Conservation (phyloP, 2,329 filamentous ascomycete species). For the Dactylonectria estremocensis region DNA sequence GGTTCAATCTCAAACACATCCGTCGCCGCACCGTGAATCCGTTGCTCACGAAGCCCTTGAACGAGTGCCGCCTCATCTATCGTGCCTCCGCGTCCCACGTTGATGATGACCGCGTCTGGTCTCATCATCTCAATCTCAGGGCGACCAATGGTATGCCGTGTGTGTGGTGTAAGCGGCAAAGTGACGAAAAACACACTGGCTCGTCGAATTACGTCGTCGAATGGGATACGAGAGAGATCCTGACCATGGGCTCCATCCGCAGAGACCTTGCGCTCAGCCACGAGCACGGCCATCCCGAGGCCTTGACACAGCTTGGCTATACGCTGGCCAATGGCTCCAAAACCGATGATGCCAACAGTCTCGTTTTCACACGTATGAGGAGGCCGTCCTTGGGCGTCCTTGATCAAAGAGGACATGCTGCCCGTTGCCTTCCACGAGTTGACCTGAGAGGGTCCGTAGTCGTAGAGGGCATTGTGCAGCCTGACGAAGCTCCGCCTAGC, state of each 20-base stretch:
- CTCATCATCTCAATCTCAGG: no score
- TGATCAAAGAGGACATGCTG: conserved; percentile 11
- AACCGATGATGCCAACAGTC: conserved; percentile 12
- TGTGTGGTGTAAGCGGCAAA: no score
- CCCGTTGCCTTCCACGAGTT: conserved; percentile 14
- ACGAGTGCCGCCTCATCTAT: no score
- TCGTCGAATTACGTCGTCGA: background rate
- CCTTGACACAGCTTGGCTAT: background rate
- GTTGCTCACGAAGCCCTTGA: no score
- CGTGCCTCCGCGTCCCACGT: no score
- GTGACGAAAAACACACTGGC: no score
- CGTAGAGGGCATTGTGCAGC: conserved; percentile 1
- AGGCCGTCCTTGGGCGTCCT: background rate
- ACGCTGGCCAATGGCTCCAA: conserved; percentile 1
- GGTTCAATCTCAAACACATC: no score
- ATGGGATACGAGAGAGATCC: background rate
- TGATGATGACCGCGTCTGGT: no score
- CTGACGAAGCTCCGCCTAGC: background rate
- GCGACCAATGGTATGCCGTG: no score
- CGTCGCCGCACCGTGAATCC: no score
- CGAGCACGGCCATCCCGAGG: conserved; percentile 16
- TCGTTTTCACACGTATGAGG: conserved; percentile 14
- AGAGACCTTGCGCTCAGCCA: background rate
- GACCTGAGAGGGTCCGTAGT: background rate
- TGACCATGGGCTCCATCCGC: background rate